Evolutionary conservation across 805 yeast genomes (phyloP), one percentile per base, ranked within the genome.

Genomic region (Candida khao-thaluensis): DNA sequence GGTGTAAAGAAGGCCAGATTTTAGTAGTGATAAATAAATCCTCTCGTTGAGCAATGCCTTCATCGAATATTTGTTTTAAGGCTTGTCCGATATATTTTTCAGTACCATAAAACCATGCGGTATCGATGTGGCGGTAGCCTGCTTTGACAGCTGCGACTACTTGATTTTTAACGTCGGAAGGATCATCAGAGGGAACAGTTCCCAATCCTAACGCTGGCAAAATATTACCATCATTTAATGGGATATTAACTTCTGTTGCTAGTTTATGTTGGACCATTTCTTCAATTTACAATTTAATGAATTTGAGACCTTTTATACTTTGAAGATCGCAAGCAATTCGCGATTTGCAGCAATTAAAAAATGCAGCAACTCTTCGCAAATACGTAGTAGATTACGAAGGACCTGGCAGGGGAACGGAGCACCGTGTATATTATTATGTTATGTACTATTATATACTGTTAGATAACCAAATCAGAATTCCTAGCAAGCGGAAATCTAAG

Each of bases 181-280:
- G 57, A 35, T 58, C 61, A 7, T 52, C 54, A 4, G 65, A 51
- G 5, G 65, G 57, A 2, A 61, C 63, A 12, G 69, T 64, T 9
- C 93, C 93, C 25, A 85, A 66, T 0, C 86, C 90, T 27, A 83
- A 54, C 2, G 81, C 81, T 3, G 91, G 91, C 41, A 84, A 76
- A 22, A 51, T 54, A 31, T 63, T 58, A 14, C 88, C 88, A 49
- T 79, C 74, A 59, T 76, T 76, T 27, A 84, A 66, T 6, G 63
- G 65, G 47, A 76, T 69, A 17, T 54, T 50, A 21, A 69, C 58
- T 31, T 62, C 66, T 2, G 74, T 70, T 7, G 68, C 64, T 22
- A 49, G 49, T 28, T 29, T 38, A 7, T 26, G 28, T 38, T 38
- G 37, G 15, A 28, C 37, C 41, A 38, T 38, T 8, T 12, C 10